Conservation (phyloP, 23 red algal genomes). For the Porphyridium purpureum region DNA sequence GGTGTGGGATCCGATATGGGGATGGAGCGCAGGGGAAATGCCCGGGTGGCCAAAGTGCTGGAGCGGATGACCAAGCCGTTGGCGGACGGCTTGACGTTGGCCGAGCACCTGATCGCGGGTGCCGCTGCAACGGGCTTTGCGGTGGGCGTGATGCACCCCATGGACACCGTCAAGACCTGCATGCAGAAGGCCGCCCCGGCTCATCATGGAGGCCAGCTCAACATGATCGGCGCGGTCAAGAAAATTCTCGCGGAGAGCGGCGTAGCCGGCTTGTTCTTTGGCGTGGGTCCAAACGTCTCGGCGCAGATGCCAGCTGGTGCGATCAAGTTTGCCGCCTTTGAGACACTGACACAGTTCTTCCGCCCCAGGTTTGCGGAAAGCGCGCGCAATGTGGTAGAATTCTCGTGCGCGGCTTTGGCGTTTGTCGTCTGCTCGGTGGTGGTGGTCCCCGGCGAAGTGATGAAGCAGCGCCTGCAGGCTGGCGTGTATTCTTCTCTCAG, state of each 20-base stretch:
- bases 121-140: conserved; percentile 53
- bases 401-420: conserved; percentile 76
- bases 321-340: conserved; percentile 95
- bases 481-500: conserved; percentile 35
- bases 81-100: conserved; percentile 42
- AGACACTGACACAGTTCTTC: conserved; percentile 37
- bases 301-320: conserved; percentile 70
- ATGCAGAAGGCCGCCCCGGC: conserved; percentile 24
- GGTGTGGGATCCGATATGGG: no score
- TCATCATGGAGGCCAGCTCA: not conserved
- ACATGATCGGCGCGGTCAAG: not conserved
- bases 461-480: conserved; percentile 88
- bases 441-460: conserved; percentile 69
- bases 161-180: conserved; percentile 94
- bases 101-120: conserved; percentile 45
- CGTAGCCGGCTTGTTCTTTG: conserved; percentile 38
- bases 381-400: conserved; percentile 9
- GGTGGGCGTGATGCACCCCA: conserved; percentile 74
- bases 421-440: conserved; percentile 64
- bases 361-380: not conserved
- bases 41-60: not conserved
- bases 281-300: conserved; percentile 22
- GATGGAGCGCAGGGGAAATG: no score
- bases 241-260: conserved; percentile 4
- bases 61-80: conserved; percentile 12